Percentiles rank a stretch among this genome's conserved stretches.
Conservation (phyloP, 1,284 basidiomycete species). For the Sanghuangporus weigelae region DNA sequence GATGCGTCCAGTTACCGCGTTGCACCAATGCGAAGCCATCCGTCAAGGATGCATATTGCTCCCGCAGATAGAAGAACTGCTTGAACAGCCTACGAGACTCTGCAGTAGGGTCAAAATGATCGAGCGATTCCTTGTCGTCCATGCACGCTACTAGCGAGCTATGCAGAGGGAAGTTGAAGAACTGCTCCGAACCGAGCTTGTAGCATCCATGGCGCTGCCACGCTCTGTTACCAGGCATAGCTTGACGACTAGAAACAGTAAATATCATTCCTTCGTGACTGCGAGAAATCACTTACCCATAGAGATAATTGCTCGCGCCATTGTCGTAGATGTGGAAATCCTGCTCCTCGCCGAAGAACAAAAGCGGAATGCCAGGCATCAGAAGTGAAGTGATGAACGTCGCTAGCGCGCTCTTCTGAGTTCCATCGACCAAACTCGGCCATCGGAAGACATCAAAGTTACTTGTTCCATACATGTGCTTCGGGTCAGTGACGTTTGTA, state of each 20-base stretch:
- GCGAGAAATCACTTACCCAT: constrained; percentile 50
- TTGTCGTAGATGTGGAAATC: constrained; percentile 82
- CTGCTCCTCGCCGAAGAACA: constrained; percentile 88
- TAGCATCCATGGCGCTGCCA: constrained; percentile 94
- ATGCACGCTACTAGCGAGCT: constrained; percentile 74
- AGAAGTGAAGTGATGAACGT: constrained; percentile 75
- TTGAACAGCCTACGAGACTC: constrained; percentile 68
- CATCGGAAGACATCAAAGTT: constrained; percentile 94
- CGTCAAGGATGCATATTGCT: constrained; percentile 65
- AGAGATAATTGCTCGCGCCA: constrained; percentile 82
- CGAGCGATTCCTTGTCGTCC: constrained; percentile 85
- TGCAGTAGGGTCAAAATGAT: constrained; percentile 88
- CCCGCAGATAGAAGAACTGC: constrained; percentile 69
- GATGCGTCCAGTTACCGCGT: constrained; percentile 77
- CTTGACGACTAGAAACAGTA: constrained; percentile 65
- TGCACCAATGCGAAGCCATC: constrained; percentile 81
- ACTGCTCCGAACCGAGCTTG: constrained; percentile 80
- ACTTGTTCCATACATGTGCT: constrained; percentile 84
- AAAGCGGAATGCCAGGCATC: constrained; percentile 81
- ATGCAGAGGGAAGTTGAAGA: constrained; percentile 85
- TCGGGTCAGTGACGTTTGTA: constrained; percentile 67
- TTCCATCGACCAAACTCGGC: constrained; percentile 82
- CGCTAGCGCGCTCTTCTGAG: constrained; percentile 66
- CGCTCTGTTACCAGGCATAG: constrained; percentile 78
- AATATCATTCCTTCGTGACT: constrained; percentile 5